These are phyloP conservation scores for Akanthomyces lecanii DNA, from an alignment of 2,329 filamentous ascomycete species.

Conservation along the genomic window DNA sequence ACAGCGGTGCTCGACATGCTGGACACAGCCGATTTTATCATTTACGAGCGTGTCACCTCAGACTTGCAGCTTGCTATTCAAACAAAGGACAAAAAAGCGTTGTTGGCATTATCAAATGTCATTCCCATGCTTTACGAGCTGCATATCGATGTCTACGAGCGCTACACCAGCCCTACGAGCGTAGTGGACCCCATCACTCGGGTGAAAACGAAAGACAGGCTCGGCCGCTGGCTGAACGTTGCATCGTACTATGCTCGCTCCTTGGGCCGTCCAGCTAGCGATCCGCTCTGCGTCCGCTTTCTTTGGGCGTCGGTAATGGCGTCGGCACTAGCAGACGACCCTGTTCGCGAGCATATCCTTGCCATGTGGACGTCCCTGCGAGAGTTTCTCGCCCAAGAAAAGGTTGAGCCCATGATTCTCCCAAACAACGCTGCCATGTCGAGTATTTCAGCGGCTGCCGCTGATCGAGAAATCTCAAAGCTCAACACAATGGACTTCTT, in stretches of 20 bases:
- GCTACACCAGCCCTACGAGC: constrained; percentile 54
- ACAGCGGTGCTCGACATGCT: constrained; percentile 53
- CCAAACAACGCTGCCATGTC: constrained; percentile 87
- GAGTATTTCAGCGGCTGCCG: constrained; percentile 74
- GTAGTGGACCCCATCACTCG: constrained; percentile 47
- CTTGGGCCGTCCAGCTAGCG: constrained; percentile 30
- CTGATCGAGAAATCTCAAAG: constrained; percentile 86
- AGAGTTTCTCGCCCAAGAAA: constrained; percentile 43
- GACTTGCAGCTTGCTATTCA: constrained; percentile 34
- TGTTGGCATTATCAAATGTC: constrained; percentile 37
- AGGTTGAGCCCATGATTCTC: constrained; percentile 44
- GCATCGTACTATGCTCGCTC: constrained; percentile 43
- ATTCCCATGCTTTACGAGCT: constrained; percentile 59
- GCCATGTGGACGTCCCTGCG: constrained; percentile 56
- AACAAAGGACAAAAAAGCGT: not conserved
- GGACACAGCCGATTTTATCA: constrained; percentile 47
- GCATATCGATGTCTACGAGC: constrained; percentile 57
- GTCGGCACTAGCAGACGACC: constrained; percentile 49
- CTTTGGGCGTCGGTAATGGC: constrained; percentile 54
- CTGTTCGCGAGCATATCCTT: constrained; percentile 52
- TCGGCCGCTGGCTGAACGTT: constrained; percentile 50
- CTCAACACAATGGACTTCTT: constrained; percentile 97
- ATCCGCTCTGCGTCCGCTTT: constrained; percentile 47
- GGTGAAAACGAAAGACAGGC: constrained; percentile 45
- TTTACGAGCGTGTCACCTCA: constrained; percentile 44